These are phyloP conservation scores for Gomphus sp. DNA, from an alignment of 1,284 basidiomycete species.

Conservation along the genomic window DNA sequence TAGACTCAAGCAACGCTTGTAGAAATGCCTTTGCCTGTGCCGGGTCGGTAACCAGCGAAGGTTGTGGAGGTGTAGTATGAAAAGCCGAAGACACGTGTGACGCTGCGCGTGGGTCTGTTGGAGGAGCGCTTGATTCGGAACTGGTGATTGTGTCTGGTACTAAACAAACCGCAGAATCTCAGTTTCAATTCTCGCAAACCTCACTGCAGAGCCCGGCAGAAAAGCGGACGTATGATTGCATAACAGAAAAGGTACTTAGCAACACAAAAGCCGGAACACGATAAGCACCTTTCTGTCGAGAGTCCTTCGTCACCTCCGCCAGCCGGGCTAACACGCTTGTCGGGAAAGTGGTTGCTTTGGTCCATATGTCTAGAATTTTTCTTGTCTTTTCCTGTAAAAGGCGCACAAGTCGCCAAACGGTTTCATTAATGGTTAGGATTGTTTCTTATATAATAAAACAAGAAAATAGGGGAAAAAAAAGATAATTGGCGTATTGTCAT, in stretches of 20 bases:
- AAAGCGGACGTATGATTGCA: conserved; percentile 52
- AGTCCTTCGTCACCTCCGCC: conserved; percentile 52
- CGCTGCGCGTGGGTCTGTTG: conserved; percentile 33
- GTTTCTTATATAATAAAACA: conserved; percentile 16
- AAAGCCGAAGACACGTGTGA: conserved; percentile 18
- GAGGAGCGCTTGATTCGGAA: conserved; percentile 18
- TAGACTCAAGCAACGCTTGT: conserved; percentile 54
- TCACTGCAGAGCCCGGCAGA: conserved; percentile 28
- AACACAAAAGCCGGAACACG: conserved; percentile 45
- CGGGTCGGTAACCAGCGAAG: conserved; percentile 26
- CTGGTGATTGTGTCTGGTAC: conserved; percentile 51
- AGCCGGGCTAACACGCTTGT: conserved; percentile 57
- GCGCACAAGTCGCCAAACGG: conserved; percentile 22
- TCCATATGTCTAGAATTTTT: conserved; percentile 94
- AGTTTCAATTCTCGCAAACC: conserved; percentile 49
- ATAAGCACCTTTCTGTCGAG: conserved; percentile 74
- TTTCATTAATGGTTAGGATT: conserved; percentile 28
- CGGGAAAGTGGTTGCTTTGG: conserved; percentile 80
- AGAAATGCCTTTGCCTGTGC: conserved; percentile 59
- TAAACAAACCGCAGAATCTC: conserved; percentile 49
- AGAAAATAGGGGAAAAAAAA: conserved; percentile 16
- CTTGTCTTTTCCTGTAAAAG: conserved; percentile 80
- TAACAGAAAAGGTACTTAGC: conserved; percentile 66
- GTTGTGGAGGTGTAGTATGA: conserved; percentile 20
- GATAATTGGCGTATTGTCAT: conserved; percentile 10